phyloP scores from a whole-genome alignment of 352 stramenopile genomes.

The Phytophthora cryptogea region DNA sequence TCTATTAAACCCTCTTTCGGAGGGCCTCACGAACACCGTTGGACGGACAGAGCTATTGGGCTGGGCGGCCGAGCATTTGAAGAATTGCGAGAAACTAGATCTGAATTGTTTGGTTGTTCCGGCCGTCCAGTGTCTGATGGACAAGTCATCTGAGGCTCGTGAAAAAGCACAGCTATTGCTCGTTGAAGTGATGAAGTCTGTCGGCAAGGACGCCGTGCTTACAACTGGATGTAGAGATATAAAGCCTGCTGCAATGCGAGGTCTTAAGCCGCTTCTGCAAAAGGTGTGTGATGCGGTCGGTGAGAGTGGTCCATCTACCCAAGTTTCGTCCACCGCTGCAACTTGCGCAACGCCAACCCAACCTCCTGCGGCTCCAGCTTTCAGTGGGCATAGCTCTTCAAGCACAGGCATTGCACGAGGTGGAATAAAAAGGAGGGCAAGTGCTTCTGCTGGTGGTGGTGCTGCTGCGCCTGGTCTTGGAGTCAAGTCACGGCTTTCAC shows the following conservation, averaged over 20 bases:
- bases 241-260: conserved; percentile 86
- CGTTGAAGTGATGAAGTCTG: conserved; percentile 80
- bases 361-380: conserved; percentile 13
- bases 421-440: conserved; percentile 29
- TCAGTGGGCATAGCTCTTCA: conserved; percentile 11
- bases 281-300: conserved; percentile 66
- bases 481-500: conserved; percentile 39
- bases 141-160: conserved; percentile 83
- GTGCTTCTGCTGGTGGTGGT: conserved; percentile 20
- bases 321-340: conserved; percentile 13
- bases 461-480: conserved; percentile 19
- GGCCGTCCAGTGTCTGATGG: conserved; percentile 81
- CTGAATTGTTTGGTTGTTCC: conserved; percentile 66
- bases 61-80: conserved; percentile 74
- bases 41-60: conserved; percentile 76
- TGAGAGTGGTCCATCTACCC: conserved; percentile 15
- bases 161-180: conserved; percentile 83
- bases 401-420: conserved; percentile 21
- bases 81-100: conserved; percentile 70
- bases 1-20: conserved; percentile 64
- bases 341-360: conserved; percentile 7
- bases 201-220: conserved; percentile 75
- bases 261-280: conserved; percentile 83
- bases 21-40: conserved; percentile 77
- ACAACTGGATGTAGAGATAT: conserved; percentile 79